phyloP scores from a whole-genome alignment of 106 monocot genomes.

The Dendrobium nobile region DNA sequence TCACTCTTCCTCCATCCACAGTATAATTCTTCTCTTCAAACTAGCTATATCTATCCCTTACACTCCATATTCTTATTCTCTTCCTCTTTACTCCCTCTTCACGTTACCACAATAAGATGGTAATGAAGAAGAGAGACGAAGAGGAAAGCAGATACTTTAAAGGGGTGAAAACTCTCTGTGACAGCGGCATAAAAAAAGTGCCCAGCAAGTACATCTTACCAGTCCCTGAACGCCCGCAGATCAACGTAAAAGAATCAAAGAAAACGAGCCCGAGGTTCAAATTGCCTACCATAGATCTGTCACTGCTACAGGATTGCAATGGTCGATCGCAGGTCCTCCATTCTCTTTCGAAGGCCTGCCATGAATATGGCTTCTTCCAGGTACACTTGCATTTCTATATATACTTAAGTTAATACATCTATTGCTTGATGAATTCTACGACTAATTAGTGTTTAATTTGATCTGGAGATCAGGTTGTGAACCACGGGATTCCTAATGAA shows the following conservation, averaged over 20 bases:
- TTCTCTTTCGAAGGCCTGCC: slow-evolving; percentile 34
- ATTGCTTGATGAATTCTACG: not conserved
- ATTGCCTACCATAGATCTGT: slow-evolving; percentile 47
- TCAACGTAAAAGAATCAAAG: not conserved
- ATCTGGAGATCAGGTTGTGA: slow-evolving; percentile 42
- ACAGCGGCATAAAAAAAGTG: slow-evolving; percentile 30
- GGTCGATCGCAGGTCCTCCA: slow-evolving; percentile 17
- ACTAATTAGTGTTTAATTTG: no score
- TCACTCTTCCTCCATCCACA: not conserved
- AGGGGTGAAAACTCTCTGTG: slow-evolving; percentile 50
- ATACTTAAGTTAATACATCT: not conserved
- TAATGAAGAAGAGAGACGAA: slow-evolving; percentile 2
- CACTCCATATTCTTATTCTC: not conserved
- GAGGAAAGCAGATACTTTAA: slow-evolving; percentile 18
- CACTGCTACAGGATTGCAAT: slow-evolving; percentile 10
- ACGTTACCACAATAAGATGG: not conserved
- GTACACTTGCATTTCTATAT: slow-evolving; percentile 8
- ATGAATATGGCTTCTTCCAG: slow-evolving; percentile 74
- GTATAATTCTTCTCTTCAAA: not conserved
- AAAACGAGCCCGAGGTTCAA: slow-evolving; percentile 4
- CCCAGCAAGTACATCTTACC: slow-evolving; percentile 51
- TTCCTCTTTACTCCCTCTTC: not conserved
- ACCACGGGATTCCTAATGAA: slow-evolving; percentile 51
- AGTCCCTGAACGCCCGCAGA: slow-evolving; percentile 24
- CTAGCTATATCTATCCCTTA: not conserved